Base-by-base conservation (phyloP, 306 rosid species). In the Medicago arabica region DNA sequence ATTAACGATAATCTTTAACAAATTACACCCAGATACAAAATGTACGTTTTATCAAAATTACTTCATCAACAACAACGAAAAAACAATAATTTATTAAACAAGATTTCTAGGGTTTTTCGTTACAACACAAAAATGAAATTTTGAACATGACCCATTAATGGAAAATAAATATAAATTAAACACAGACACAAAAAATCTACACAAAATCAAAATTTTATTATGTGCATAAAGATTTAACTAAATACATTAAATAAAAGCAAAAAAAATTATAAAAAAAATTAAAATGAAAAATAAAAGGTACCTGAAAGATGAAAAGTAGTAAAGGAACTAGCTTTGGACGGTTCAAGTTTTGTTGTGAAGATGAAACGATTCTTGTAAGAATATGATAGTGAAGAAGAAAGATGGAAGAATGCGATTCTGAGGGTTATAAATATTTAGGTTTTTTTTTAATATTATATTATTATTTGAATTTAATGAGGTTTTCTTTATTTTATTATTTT, bases 231-330 rank as follows among this genome's bases (percentile, higher is more conserved):
- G 69, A 43, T 62, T 31, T 19, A 59, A 68, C 12, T 28, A 8
- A 67, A 55, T 10, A 51, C n/a, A 66, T 41, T 14, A 62, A 19
- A 71, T 31, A 54, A 14, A 40, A 59, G 1, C 14, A 17, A 41
- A 55, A 34, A 28, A 28, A 28, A 25, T 25, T 1, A n/a, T n/a
- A n/a, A n/a, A 6, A 14, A 7, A 13, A 16, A 65, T 2, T 17
- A 16, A 41, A 57, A 43, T 63, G 54, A 64, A 12, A 36, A 25
- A 65, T 14, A 25, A 16, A 36, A 68, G 60, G 72, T 83, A 90
- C 91, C 87, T 82, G 80, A 81, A 81, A 78, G 75, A 72, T 76
- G 47, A 77, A 78, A 40, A 41, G 10, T 18, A 65, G 49, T 17
- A n/a, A 1, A 61, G 41, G 6, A 61, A 13, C 21, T 61, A 40